phyloP scores from a whole-genome alignment of 305 asterid species.

The Ilex paraguariensis region DNA sequence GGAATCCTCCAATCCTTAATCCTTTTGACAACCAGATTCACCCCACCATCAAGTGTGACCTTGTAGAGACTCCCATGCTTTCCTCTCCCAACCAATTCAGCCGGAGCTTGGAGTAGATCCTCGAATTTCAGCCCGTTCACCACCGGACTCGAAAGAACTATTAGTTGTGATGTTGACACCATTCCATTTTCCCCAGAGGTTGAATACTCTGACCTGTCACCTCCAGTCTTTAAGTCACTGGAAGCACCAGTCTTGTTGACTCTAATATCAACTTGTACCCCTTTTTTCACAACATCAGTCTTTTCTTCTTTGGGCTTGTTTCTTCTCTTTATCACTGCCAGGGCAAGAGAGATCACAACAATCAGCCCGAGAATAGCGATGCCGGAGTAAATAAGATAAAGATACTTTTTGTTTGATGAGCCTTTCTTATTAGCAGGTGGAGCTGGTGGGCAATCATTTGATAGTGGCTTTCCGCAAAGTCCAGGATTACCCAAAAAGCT shows the following conservation, averaged over 20 bases:
- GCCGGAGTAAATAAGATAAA: slow-evolving; percentile 48
- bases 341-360: slow-evolving; percentile 23
- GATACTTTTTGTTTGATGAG: slow-evolving; percentile 18
- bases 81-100: slow-evolving; percentile 59
- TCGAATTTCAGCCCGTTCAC: slow-evolving; percentile 48
- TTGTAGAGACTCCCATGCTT: slow-evolving; percentile 57
- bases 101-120: slow-evolving; percentile 67
- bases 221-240: slow-evolving; percentile 39
- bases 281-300: not conserved
- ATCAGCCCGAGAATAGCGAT: slow-evolving; percentile 45
- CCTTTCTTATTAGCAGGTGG: slow-evolving; percentile 18
- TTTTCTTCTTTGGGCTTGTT: slow-evolving; percentile 3
- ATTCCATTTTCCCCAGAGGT: slow-evolving; percentile 50
- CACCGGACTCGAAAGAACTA: slow-evolving; percentile 41
- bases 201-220: slow-evolving; percentile 63
- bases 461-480: slow-evolving; percentile 50
- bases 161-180: slow-evolving; percentile 35
- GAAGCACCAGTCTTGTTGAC: slow-evolving; percentile 32
- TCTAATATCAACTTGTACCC: slow-evolving; percentile 1
- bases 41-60: slow-evolving; percentile 35
- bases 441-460: slow-evolving; percentile 28
- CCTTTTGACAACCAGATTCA: slow-evolving; percentile 59
- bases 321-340: slow-evolving; percentile 19
- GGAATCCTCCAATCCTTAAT: slow-evolving; percentile 60
- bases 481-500: slow-evolving; percentile 49